Evolutionary conservation across 768 basidiomycete species (phyloP), one percentile per base, ranked within the genome.

Genomic region (Podaxis sp.): DNA sequence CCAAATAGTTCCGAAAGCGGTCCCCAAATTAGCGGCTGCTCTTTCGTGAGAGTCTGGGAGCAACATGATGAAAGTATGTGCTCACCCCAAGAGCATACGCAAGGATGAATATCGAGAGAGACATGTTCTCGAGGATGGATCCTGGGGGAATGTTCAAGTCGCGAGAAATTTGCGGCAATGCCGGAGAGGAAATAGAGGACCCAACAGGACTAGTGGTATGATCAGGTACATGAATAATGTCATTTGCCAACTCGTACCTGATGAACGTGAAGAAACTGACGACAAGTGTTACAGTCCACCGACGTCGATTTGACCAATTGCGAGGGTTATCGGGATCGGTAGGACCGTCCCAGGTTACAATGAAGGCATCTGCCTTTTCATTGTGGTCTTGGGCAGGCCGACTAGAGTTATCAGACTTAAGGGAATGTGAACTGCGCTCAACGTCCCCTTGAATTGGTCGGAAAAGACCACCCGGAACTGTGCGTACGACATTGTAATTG

Each of bases 241-340:
- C 83, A 89, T 89, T 5, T 87, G 82, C 5, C 89, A 91, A 83
- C 0, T 90, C 75, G 0, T 88, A 86, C 14, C 77, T 78, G 37
- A 89, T 87, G 67, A 89, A 87, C 0, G 88, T 86, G 67, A 87
- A 90, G 0, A 77, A 75, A 0, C 88, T 88, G 0, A 89, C 82
- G 25, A 88, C 77, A 18, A 79, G 64, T 0, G 86, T 88, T 0
- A 82, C 84, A 0, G 76, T 80, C 89, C 87, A 89, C 75, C 87
- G 89, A 64, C 73, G 74, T 28, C 68, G 74, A 56, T 76, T 79
- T 4, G 77, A 68, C 87, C 88, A 89, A 67, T 86, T 86, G 70
- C 79, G 80, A 0, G 86, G 86, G 70, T 87, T 86, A 14, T 68
- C 44, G 0, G 82, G 81, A 63, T 88, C 86, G 36, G 83, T 69